A percentile compares a stretch with the other conserved stretches of the same genome.
phyloP scores from a whole-genome alignment of 2,329 filamentous ascomycete genomes.

The Thelonectria discophora region DNA sequence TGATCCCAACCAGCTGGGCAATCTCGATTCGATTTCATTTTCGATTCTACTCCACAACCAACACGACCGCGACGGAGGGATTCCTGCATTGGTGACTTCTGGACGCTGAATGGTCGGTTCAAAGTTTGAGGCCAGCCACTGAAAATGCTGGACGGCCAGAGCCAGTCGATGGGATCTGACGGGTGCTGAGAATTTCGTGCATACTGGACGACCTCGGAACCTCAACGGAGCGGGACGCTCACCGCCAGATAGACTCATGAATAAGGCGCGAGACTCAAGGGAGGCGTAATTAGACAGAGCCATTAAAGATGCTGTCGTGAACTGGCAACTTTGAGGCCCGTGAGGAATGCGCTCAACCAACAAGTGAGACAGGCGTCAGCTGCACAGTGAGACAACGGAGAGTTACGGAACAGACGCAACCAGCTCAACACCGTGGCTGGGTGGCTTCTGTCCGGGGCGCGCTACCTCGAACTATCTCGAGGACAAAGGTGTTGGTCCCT shows the following conservation, averaged over 20 bases:
- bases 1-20: slow-evolving; percentile 10
- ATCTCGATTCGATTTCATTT: slow-evolving; percentile 13
- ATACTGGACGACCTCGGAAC: not conserved
- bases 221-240: not conserved
- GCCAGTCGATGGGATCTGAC: slow-evolving; percentile 21
- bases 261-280: too few species aligned
- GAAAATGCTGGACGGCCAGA: slow-evolving; percentile 20
- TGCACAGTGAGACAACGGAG: slow-evolving; percentile 1
- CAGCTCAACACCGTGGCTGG: not conserved
- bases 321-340: not conserved
- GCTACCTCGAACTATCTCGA: not conserved
- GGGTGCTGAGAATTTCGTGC: slow-evolving; percentile 20
- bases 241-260: too few species aligned
- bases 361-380: not conserved
- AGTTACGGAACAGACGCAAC: not conserved
- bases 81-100: not conserved
- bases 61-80: slow-evolving; percentile 9
- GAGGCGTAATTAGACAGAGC: too few species aligned
- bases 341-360: not conserved
- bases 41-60: slow-evolving; percentile 13
- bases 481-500: not conserved
- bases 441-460: not conserved
- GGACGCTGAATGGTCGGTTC: slow-evolving; percentile 19
- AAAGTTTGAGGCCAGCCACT: slow-evolving; percentile 5
- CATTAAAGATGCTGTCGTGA: not conserved